Conservation (phyloP, 192 early-diverging fungal genomes). For the Martensiomyces pterosporus region DNA sequence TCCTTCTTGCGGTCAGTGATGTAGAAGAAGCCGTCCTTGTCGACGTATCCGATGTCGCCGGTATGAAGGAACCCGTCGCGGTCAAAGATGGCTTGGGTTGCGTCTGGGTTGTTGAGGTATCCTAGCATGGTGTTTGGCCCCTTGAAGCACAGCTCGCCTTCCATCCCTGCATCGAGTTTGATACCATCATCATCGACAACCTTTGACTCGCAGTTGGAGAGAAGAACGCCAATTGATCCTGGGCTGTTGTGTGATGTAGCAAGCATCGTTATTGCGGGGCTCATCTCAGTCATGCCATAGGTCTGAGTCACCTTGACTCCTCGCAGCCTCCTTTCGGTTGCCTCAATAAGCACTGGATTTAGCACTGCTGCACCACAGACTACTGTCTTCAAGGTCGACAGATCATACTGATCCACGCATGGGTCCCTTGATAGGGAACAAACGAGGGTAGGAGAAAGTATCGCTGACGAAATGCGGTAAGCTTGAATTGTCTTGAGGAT, state of each 20-base stretch:
- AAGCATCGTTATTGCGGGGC: no score
- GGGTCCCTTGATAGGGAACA: conserved; percentile 71
- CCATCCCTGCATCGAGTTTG: conserved; percentile 52
- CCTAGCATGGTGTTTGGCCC: no score
- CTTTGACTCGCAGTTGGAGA: no score
- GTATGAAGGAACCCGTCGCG: no score
- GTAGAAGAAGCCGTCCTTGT: no score
- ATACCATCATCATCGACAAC: conserved; percentile 69
- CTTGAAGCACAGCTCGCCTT: no score
- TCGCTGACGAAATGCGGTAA: conserved; percentile 62
- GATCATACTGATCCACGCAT: no score
- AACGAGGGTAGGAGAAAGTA: conserved; percentile 61
- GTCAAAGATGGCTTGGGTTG: conserved; percentile 67
- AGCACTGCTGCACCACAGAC: conserved; percentile 79
- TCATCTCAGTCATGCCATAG: no score
- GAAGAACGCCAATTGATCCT: no score
- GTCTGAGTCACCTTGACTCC: conserved; percentile 50
- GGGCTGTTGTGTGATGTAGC: no score
- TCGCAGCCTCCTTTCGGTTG: conserved; percentile 43
- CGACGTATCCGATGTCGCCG: no score
- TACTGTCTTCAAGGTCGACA: conserved; percentile 58
- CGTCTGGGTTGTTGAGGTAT: conserved; percentile 76
- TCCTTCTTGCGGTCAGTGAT: conserved; percentile 83
- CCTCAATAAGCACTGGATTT: conserved; percentile 56
- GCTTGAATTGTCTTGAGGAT: conserved; percentile 62